Base-by-base conservation (phyloP, 257 asterid species). In the Solanum phureja region DNA sequence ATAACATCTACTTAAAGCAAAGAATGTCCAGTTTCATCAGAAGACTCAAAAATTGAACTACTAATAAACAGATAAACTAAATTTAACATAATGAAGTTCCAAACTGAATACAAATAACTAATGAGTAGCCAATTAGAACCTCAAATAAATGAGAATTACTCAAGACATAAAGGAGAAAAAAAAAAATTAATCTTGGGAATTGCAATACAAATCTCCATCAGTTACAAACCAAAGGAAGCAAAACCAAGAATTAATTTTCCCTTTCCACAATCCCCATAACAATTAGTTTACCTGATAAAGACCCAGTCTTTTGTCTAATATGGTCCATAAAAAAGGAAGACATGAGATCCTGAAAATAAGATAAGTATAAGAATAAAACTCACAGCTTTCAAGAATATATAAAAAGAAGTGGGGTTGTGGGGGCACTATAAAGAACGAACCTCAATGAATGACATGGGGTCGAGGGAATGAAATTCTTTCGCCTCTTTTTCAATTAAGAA, bases 401-500 rank as follows among this genome's bases (percentile, higher is more conserved):
- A 52, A 35, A 84, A 24, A 64, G 34, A 31, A 27, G 24, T 4
- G 29, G 42, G 46, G 35, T 5, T 10, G 46, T 42, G 83, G 40
- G 84, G 40, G 81, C 31, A 86, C 8, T n/a, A 13, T 18, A 56
- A 86, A 74, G 83, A 35, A 42, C 88, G 76, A 86, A 95, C 98
- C 98, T 95, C 94, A 13, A 91, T 8, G 90, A 92, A 90, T 86
- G 98, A 95, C 98, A 95, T 95, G 87, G 88, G 62, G n/a, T 56
- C 18, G 64, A 81, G 31, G 86, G 69, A 52, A 82, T 49, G 64
- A 56, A 56, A 56, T 82, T 82, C 42, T 49, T n/a, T 49, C 23
- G 46, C 40, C 27, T 5, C 27, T 3, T 37, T 37, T 29, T 49
- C 85, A 81, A 81, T 46, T 3, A 82, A 79, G 27, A 14, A 77